Base-by-base conservation (phyloP, 306 rosid genomes). In the Gynostemma pentaphyllum region DNA sequence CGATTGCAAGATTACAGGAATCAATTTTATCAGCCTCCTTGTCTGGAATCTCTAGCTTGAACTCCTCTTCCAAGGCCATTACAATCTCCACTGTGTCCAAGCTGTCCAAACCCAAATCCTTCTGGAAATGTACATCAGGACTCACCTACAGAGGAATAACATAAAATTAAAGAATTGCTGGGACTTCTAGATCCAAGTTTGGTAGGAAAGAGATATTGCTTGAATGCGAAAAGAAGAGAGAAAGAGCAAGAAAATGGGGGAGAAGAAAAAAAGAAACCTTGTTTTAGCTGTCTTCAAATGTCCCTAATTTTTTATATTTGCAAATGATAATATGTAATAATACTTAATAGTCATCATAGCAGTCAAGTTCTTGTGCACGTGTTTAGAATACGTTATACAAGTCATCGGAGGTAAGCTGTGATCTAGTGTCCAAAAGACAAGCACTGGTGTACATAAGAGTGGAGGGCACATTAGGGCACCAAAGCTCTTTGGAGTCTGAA, bases 11-110 rank as follows among this genome's bases (percentile, higher is more conserved):
- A 64, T 78, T 45, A 36, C 75, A 63, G 6, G 98, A 88, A 69
- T 92, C 95, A 13, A 92, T 86, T 75, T 81, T 88, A 73, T 78
- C 96, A 18, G 98, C 98, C 77, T 92, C 98, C 80, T 74, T 69
- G 78, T 92, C 96, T 4, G 98, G 98, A 57, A 88, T 92, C 85
- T 92, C 95, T 60, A 88, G 84, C 83, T 92, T 88, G 92, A 92
- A 92, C 80, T 88, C 98, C 68, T 92, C 98, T 76, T 92, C 98
- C 37, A 92, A 74, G 36, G 95, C 98, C 90, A 92, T 88, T 41
- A 92, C 96, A 67, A 88, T 86, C 80, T 92, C 98, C 85, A 92
- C 98, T 12, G 59, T 92, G 75, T 92, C 98, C 86, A 88, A 81
- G 90, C 98, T 92, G 73, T 92, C 98, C 79, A 92, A 81, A 26